phyloP scores from a whole-genome alignment of 805 yeast genomes.

The Maudiozyma turicensis region DNA sequence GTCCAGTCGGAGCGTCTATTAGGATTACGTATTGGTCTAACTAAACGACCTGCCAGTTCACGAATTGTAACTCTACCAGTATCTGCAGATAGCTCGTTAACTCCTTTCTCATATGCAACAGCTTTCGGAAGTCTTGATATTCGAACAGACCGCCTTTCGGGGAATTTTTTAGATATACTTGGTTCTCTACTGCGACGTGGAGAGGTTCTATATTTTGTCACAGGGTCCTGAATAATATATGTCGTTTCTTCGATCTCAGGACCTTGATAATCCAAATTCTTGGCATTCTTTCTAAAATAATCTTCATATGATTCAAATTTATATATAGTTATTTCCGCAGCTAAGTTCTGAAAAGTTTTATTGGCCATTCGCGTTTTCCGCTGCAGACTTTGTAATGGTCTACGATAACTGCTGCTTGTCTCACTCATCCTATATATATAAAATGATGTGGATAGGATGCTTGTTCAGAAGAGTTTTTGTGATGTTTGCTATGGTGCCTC shows the following conservation, averaged over 20 bases:
- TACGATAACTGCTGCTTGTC: background rate
- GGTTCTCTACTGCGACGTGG: no score
- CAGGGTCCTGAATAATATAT: background rate
- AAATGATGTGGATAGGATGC: no score
- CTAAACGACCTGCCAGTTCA: background rate
- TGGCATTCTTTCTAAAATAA: background rate
- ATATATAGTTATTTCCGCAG: background rate
- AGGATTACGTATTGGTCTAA: background rate
- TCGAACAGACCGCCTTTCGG: no score
- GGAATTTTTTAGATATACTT: no score
- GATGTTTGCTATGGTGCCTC: no score
- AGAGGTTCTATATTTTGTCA: no score
- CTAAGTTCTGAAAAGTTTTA: background rate
- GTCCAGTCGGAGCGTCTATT: background rate
- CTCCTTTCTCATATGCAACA: no score
- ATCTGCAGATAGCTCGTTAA: no score
- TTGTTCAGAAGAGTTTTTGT: no score
- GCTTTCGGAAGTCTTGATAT: no score
- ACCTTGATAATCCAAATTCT: background rate
- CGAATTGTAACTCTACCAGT: background rate
- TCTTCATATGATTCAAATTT: conserved; percentile 1
- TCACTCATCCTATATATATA: background rate
- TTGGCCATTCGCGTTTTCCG: background rate
- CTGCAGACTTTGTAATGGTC: background rate
- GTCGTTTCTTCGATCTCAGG: background rate